These are phyloP conservation scores for Salisapilia sapeloensis DNA, from an alignment of 352 stramenopile species.

Conservation along the genomic window DNA sequence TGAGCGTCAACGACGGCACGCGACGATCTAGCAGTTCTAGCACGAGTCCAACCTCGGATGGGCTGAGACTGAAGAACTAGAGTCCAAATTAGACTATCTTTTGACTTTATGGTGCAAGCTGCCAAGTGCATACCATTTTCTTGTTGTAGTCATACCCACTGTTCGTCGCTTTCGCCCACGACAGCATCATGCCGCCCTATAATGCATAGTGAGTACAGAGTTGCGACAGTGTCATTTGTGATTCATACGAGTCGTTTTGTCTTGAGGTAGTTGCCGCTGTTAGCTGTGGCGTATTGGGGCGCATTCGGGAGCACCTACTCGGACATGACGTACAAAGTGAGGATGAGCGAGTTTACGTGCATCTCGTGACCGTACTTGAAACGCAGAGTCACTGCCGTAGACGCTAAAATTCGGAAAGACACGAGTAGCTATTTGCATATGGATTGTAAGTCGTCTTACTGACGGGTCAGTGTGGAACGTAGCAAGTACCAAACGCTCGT, in stretches of 20 bases:
- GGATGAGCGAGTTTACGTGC: too few species aligned
- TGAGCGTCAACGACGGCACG: constrained; percentile 41
- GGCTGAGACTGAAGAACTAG: constrained; percentile 73
- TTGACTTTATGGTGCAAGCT: neutral
- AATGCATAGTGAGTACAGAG: neutral
- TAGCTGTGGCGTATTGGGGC: constrained; percentile 33
- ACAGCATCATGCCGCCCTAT: constrained; percentile 70
- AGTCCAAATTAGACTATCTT: neutral
- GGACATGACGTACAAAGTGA: neutral
- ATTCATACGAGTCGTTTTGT: constrained; percentile 47
- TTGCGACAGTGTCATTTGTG: neutral
- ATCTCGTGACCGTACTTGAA: constrained; percentile 33
- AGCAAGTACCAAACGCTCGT: too few species aligned
- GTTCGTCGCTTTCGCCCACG: constrained; percentile 54
- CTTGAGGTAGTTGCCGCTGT: constrained; percentile 56
- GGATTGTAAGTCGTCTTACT: too few species aligned
- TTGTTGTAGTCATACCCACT: constrained; percentile 58
- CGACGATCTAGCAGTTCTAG: constrained; percentile 59
- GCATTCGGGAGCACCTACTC: constrained; percentile 30
- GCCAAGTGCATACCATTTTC: constrained; percentile 29
- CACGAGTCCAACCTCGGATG: constrained; percentile 56
- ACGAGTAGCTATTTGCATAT: constrained; percentile 32
- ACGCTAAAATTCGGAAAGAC: constrained; percentile 62
- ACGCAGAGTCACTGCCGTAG: constrained; percentile 56
- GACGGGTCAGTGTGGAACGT: too few species aligned